These are phyloP conservation scores for Guillardia theta DNA, from an alignment of 78 protist species.

Conservation along the genomic window DNA sequence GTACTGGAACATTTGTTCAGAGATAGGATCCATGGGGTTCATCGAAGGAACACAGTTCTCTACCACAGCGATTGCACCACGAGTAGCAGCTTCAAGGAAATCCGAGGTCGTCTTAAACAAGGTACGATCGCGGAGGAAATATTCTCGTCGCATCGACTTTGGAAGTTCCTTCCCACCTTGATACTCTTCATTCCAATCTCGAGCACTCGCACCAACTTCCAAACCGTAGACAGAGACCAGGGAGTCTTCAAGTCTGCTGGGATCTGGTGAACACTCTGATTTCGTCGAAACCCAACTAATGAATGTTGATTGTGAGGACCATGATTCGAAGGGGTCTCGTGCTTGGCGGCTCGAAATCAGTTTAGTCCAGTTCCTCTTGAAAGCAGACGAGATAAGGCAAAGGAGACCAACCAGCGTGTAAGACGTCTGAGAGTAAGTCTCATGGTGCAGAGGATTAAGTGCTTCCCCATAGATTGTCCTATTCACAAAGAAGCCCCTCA, in stretches of 20 bases:
- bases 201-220: neutral
- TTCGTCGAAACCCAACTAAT: too few relatives aligned
- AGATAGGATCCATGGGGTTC: neutral
- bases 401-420: conserved; percentile 28
- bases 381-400: neutral
- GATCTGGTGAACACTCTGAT: too few relatives aligned
- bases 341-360: neutral
- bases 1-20: neutral
- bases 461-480: neutral
- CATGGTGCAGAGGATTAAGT: neutral
- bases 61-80: neutral
- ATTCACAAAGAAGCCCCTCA: neutral
- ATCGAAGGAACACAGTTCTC: neutral
- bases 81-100: neutral
- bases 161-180: neutral
- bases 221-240: too few relatives aligned
- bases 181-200: conserved; percentile 38
- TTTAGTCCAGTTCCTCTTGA: neutral
- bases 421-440: neutral
- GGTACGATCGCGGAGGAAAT: neutral
- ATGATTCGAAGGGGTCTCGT: conserved; percentile 23
- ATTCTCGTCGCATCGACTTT: neutral
- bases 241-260: too few relatives aligned
- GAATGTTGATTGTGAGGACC: too few relatives aligned
- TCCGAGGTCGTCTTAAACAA: neutral